A percentile compares a stretch with the other conserved stretches of the same genome.
Evolutionary conservation across 2,329 filamentous ascomycete species (phyloP).

Genomic region (Cordyceps pruinosa): DNA sequence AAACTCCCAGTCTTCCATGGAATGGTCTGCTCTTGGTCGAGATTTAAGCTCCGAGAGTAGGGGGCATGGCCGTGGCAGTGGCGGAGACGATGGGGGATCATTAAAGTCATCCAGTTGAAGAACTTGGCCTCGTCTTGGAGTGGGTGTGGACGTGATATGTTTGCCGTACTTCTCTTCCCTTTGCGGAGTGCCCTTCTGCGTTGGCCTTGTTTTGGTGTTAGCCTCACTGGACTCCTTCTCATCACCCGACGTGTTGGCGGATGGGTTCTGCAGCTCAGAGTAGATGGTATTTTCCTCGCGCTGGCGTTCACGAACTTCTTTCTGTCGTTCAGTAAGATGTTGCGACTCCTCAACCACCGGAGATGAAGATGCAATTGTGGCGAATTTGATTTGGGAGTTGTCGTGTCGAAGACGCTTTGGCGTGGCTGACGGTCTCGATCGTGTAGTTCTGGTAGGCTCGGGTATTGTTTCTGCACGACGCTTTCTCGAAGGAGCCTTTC

Average conservation of each 20-base stretch:
- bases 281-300: slow-evolving; percentile 60
- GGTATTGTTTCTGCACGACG: neutral
- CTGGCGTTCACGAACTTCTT: slow-evolving; percentile 69
- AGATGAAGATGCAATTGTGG: slow-evolving; percentile 56
- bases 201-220: slow-evolving; percentile 16
- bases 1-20: slow-evolving; percentile 43
- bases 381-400: slow-evolving; percentile 75
- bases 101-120: slow-evolving; percentile 43
- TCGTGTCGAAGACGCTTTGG: slow-evolving; percentile 62
- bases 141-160: slow-evolving; percentile 54
- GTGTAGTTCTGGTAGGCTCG: neutral
- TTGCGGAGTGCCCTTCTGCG: slow-evolving; percentile 40
- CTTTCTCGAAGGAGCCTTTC: slow-evolving; percentile 18
- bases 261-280: slow-evolving; percentile 46
- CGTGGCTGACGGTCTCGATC: slow-evolving; percentile 28
- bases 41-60: slow-evolving; percentile 46
- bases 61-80: slow-evolving; percentile 46
- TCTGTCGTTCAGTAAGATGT: slow-evolving; percentile 70
- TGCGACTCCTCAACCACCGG: slow-evolving; percentile 56
- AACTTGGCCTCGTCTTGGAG: slow-evolving; percentile 48
- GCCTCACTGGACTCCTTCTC: neutral
- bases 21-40: slow-evolving; percentile 31
- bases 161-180: slow-evolving; percentile 38
- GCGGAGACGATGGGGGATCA: slow-evolving; percentile 53
- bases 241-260: slow-evolving; percentile 7